These are phyloP conservation scores for Oryza glumipatula DNA, from an alignment of 176 grass and related monocot genomes.

Conservation along the genomic window DNA sequence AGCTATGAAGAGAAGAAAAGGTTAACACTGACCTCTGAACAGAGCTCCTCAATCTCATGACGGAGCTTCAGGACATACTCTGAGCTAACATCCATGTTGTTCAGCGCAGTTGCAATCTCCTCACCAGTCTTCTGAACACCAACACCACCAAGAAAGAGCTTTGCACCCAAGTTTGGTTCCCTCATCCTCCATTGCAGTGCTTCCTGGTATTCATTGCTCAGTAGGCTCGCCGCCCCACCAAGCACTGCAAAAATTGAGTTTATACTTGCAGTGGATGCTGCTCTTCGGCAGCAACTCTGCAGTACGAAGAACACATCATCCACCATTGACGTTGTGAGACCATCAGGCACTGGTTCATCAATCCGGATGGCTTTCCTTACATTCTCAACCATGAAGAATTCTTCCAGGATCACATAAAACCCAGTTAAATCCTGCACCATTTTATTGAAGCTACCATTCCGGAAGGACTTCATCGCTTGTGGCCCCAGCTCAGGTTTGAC, in stretches of 20 bases:
- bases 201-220: constrained; percentile 96
- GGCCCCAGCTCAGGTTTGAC: constrained; percentile 72
- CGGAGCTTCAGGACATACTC: constrained; percentile 90
- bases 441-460: constrained; percentile 77
- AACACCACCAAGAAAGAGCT: constrained; percentile 88
- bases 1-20: constrained; percentile 13
- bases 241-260: constrained; percentile 85
- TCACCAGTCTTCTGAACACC: constrained; percentile 84
- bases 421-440: constrained; percentile 79
- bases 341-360: constrained; percentile 69
- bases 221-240: constrained; percentile 67
- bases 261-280: constrained; percentile 83
- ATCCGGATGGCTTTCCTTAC: constrained; percentile 91
- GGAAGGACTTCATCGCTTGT: constrained; percentile 71
- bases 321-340: constrained; percentile 87
- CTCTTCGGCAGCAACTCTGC: constrained; percentile 81
- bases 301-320: constrained; percentile 90
- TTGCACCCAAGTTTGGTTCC: constrained; percentile 83
- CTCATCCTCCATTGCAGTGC: constrained; percentile 79
- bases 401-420: constrained; percentile 93
- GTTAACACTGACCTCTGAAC: constrained; percentile 55
- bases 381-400: constrained; percentile 99
- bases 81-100: constrained; percentile 92
- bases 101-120: constrained; percentile 85
- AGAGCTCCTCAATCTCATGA: constrained; percentile 88